Base-by-base conservation (phyloP, 208 protist species). In the Leishmania arabica region DNA sequence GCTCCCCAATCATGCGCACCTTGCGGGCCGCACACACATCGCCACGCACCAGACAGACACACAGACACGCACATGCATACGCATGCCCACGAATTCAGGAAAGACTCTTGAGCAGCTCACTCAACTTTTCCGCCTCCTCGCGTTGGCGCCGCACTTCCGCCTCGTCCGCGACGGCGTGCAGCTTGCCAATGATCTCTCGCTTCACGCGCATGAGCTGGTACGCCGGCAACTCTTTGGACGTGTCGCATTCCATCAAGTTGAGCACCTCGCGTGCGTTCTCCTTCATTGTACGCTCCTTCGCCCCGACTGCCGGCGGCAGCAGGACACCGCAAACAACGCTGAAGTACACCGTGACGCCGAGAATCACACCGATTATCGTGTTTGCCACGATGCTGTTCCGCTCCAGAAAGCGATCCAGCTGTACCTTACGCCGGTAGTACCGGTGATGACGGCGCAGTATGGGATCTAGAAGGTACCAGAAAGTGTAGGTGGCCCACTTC, bases 401-500 rank as follows among this genome's bases (percentile, higher is more conserved):
- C 81, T 97, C 94, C 1, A 97, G 83, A 47, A 90, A 91, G 49
- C 91, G 88, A 68, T 97, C 94, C 19, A 96, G 85, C 42, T 85
- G 87, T 21, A 90, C 87, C 81, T 96, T 95, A 66, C 82, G 81
- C 5, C 86, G 94, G 82, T 92, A 96, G 76, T 94, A 97, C 45
- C 64, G 51, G 80, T 91, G 89, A 82, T 97, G 94, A 3, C 82
- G 78, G 53, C 90, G 92, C 75, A 97, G 85, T 17, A 90, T 8
- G 21, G 94, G 94, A 69, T 96, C 91, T 71, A 97, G 79, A 21
- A 93, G 34, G 71, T 91, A 90, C 94, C 92, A 96, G 74, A 95
- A 97, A 27, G 89, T 85, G 84, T 90, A 92, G 27, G 91, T 95
- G 27, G 94, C 94, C 92, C 94, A 97, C 75, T 91, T 91, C 24